These are phyloP conservation scores for Clonostachys solani DNA, from an alignment of 2,329 filamentous ascomycete genomes.

Conservation along the genomic window DNA sequence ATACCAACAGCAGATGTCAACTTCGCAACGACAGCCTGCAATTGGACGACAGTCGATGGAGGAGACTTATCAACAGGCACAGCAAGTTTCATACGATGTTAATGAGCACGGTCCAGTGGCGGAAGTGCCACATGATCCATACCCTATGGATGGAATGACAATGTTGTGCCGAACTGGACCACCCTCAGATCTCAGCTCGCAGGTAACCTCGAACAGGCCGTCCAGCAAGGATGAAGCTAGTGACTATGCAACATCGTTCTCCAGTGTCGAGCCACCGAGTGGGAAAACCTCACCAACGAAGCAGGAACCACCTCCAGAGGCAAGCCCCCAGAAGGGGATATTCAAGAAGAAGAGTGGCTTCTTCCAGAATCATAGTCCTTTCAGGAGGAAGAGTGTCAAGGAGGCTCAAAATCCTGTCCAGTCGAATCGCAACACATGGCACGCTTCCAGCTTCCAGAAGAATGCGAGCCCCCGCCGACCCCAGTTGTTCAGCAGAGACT, in stretches of 20 bases:
- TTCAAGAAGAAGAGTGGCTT: conserved; percentile 76
- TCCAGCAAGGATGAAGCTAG: conserved; percentile 86
- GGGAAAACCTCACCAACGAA: conserved; percentile 73
- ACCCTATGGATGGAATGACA: conserved; percentile 93
- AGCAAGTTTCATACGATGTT: conserved; percentile 30
- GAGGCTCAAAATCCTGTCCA: conserved; percentile 41
- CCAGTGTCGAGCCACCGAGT: conserved; percentile 76
- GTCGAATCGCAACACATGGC: conserved; percentile 58
- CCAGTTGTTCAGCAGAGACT: conserved; percentile 30
- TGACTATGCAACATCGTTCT: conserved; percentile 85
- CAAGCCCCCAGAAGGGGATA: conserved; percentile 60
- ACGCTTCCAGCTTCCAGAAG: conserved; percentile 23
- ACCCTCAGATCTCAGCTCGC: conserved; percentile 45
- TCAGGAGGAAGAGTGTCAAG: conserved; percentile 87
- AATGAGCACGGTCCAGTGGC: conserved; percentile 59
- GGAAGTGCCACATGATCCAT: conserved; percentile 83
- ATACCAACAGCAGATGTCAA: too few relatives aligned
- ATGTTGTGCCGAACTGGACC: conserved; percentile 85
- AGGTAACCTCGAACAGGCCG: conserved; percentile 61
- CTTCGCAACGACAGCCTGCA: conserved; percentile 5
- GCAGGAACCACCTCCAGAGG: conserved; percentile 41
- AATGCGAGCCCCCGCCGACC: conserved; percentile 27
- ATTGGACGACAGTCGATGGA: conserved; percentile 12
- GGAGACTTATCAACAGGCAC: conserved; percentile 12
- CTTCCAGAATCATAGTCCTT: conserved; percentile 90